Evolutionary conservation across 1,284 basidiomycete species (phyloP), one percentile per base, ranked within the genome.

Genomic region (Cutaneotrichosporon mucoides): DNA sequence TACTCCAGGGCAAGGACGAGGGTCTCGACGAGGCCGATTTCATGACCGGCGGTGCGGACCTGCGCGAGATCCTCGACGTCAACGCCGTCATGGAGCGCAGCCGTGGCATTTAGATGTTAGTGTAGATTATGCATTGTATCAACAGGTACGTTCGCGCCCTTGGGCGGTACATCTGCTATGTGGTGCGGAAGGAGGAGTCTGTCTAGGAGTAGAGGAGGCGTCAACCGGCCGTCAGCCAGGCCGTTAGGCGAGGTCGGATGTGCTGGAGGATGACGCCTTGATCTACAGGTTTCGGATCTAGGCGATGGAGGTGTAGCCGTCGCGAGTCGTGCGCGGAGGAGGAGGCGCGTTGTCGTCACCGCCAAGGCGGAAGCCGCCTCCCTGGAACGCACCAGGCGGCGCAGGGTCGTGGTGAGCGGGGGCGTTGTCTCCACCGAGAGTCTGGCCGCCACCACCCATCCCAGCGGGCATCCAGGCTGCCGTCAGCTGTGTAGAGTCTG

Each of bases 1-100:
- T 96, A 67, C 79, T 97, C 55, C 88, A 89, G 84, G 93, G 93
- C 48, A 85, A 87, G 33, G 93, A 97, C 73, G 90, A 94, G 76
- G 81, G 79, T 15, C 81, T 96, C 56, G 87, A 88, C 49, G 82
- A 86, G 6, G 77, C 78, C 1, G 91, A 94, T 69, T 82, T 92
- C 66, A 89, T 92, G 76, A 67, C 61, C 24, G 66, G 68, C 9
- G 63, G 64, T 34, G 63, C 65, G 10, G 55, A 62, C 38, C 43
- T 71, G 38, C 63, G 61, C 46, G 73, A 73, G 64, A 62, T 73
- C 34, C 59, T 75, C 58, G 75, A 76, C 59, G 66, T 73, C 15
- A 74, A 67, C 59, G 65, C 66, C 0, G 68, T 62, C 12, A 71
- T 76, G 73, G 75, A 76, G 68, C 66, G 70, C 53, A 74, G 71